Percentiles rank a stretch among this genome's conserved stretches.
Evolutionary conservation across 2,329 filamentous ascomycete genomes (phyloP).

Genomic region (Claviceps monticola): DNA sequence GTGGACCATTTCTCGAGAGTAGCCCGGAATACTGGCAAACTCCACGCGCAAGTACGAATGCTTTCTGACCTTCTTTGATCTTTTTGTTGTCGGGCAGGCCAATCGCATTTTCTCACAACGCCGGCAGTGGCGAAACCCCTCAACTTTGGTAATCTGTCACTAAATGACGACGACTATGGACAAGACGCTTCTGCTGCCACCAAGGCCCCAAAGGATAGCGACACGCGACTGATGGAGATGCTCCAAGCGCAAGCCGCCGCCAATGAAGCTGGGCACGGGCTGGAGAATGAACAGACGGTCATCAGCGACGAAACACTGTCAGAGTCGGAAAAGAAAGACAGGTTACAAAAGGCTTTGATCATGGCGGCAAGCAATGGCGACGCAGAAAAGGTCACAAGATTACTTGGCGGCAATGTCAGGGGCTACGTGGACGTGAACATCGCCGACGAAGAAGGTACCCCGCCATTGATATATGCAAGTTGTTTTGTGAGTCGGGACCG

Average conservation of each 20-base stretch:
- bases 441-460: conserved; percentile 85
- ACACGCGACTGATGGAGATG: conserved; percentile 87
- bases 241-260: conserved; percentile 81
- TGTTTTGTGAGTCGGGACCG: conserved; percentile 61
- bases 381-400: conserved; percentile 60
- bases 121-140: conserved; percentile 75
- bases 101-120: conserved; percentile 87
- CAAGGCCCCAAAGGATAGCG: conserved; percentile 55
- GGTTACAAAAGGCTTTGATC: conserved; percentile 76
- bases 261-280: conserved; percentile 57
- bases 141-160: conserved; percentile 65
- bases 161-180: conserved; percentile 68
- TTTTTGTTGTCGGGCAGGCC: conserved; percentile 42
- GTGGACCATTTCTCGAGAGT: not conserved
- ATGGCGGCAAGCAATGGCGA: conserved; percentile 97
- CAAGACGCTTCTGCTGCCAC: conserved; percentile 32
- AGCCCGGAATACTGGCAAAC: not conserved
- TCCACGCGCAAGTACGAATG: not conserved
- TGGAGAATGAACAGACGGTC: conserved; percentile 69
- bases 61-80: conserved; percentile 4
- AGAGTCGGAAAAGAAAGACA: conserved; percentile 61
- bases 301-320: conserved; percentile 60
- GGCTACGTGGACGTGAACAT: conserved; percentile 72
- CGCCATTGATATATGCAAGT: conserved; percentile 93
- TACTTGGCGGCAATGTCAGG: conserved; percentile 62